Evolutionary conservation across 2,329 filamentous ascomycete species (phyloP), one percentile per base, ranked within the genome.

Genomic region (Diplodia scrobiculata): DNA sequence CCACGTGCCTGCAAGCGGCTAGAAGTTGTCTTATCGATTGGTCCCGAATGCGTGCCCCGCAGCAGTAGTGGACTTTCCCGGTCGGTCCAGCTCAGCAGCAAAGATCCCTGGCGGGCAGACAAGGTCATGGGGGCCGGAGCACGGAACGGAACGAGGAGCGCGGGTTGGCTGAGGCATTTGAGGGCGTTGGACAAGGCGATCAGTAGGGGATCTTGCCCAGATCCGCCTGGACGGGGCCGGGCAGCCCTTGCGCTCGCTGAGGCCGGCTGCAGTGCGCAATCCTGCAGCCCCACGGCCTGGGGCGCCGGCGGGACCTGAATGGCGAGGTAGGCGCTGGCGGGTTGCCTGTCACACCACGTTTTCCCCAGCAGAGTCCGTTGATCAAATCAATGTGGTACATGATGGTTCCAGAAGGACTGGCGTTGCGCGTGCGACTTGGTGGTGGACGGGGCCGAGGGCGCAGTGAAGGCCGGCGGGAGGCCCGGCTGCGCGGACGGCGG

Each of bases 151-250:
- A 53, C 60, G 50, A 63, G 50, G 27, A 47, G 47, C 29, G 58
- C 54, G 59, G 59, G 50, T 51, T 63, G 36, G 29, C 10, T 48
- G 60, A 63, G 47, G 60, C 48, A 63, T 63, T 63, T 63, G 48
- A 34, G 60, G 45, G 45, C 48, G 60, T 45, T 36, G 47, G 47
- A 52, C 60, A 52, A 29, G 60, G 60, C 48, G 60, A 63, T 63
- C 60, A 63, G 60, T 52, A 63, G 58, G 58, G 34, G 58, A 62
- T 62, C 58, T 50, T 62, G 58, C 45, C 58, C n/a, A 50, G 58
- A 62, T 62, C 58, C 58, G 58, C 58, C 36, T 34, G 58, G 58
- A 62, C n/a, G n/a, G 34, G 41, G 58, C 50, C n/a, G n/a, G 34
- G 41, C 17, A 45, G 41, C 41, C 45, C 45, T n/a, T 62, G 41